Conservation (phyloP, 768 basidiomycete genomes). For the Mycena metata region DNA sequence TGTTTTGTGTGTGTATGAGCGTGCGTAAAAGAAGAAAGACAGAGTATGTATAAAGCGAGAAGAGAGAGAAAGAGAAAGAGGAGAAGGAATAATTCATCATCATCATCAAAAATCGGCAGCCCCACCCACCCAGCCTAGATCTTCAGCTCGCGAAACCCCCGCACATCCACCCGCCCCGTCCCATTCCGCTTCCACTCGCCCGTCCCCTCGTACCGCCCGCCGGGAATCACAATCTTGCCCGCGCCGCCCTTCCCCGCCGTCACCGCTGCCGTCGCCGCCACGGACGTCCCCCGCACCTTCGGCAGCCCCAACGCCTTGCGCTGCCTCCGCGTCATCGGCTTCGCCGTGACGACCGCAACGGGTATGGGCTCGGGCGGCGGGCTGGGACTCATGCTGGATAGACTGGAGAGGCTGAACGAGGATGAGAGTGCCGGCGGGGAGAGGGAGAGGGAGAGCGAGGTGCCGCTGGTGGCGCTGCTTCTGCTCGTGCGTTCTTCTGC, state of each 20-base stretch:
- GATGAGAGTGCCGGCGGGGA: constrained; percentile 41
- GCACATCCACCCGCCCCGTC: constrained; percentile 38
- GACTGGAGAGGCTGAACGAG: constrained; percentile 37
- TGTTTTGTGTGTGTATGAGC: too few species aligned
- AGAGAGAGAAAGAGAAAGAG: too few species aligned
- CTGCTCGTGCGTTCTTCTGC: constrained; percentile 31
- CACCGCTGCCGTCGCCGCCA: constrained; percentile 42
- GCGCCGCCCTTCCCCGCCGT: constrained; percentile 55
- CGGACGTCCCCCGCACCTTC: constrained; percentile 58
- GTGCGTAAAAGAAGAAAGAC: too few species aligned
- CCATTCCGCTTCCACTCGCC: constrained; percentile 35
- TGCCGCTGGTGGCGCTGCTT: constrained; percentile 44
- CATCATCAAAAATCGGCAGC: constrained; percentile 6
- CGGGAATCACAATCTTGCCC: constrained; percentile 79
- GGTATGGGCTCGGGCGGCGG: constrained; percentile 44
- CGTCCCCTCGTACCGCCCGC: constrained; percentile 60
- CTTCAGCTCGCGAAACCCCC: constrained; percentile 39
- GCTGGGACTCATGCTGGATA: constrained; percentile 39
- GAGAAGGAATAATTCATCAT: too few species aligned
- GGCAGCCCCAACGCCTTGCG: constrained; percentile 79
- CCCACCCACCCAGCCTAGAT: constrained; percentile 13
- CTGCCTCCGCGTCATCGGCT: constrained; percentile 73
- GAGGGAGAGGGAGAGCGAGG: constrained; percentile 54
- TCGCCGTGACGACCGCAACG: constrained; percentile 43
- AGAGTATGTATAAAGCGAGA: too few species aligned